Percentiles rank a stretch among this genome's conserved stretches.
These are phyloP conservation scores for Wallacemonas sp. DNA, from an alignment of 208 protist species.

Conservation along the genomic window DNA sequence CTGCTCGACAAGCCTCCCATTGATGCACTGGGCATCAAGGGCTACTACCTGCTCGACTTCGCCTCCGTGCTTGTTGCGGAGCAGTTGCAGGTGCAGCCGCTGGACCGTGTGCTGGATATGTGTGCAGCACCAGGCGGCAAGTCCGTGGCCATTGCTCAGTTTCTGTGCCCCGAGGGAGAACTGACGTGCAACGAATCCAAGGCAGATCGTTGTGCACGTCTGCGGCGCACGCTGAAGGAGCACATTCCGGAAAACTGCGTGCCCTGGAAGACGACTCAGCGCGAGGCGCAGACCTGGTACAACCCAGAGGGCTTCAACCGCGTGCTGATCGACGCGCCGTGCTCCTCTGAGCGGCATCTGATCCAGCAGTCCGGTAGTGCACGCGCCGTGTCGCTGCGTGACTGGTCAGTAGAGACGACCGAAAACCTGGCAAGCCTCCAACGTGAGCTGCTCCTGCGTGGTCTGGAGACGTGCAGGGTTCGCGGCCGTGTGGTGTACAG, in stretches of 20 bases:
- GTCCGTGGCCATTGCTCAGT: conserved; percentile 76
- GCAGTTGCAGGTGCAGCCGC: conserved; percentile 65
- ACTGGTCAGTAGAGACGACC: conserved; percentile 49
- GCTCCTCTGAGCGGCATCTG: conserved; percentile 90
- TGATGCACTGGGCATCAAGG: conserved; percentile 64
- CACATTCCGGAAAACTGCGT: conserved; percentile 72
- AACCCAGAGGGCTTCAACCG: conserved; percentile 59
- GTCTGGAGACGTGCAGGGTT: conserved; percentile 66
- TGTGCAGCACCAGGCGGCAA: conserved; percentile 81
- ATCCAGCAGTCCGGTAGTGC: conserved; percentile 57
- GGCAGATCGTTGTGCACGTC: conserved; percentile 56
- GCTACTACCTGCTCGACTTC: conserved; percentile 84
- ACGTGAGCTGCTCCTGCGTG: conserved; percentile 61
- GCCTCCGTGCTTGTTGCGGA: conserved; percentile 69
- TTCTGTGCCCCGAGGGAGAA: conserved; percentile 55
- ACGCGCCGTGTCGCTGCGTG: conserved; percentile 25
- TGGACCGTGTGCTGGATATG: conserved; percentile 82
- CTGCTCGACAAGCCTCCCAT: conserved; percentile 36
- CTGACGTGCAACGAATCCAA: conserved; percentile 74
- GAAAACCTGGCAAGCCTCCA: conserved; percentile 48
- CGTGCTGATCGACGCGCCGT: conserved; percentile 92
- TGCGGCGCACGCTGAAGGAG: conserved; percentile 65
- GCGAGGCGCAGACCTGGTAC: conserved; percentile 71
- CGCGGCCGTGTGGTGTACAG: conserved; percentile 90
- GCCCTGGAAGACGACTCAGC: conserved; percentile 54